Base-by-base conservation (phyloP, 1,284 basidiomycete species). In the Ceratobasidium papillatum region DNA sequence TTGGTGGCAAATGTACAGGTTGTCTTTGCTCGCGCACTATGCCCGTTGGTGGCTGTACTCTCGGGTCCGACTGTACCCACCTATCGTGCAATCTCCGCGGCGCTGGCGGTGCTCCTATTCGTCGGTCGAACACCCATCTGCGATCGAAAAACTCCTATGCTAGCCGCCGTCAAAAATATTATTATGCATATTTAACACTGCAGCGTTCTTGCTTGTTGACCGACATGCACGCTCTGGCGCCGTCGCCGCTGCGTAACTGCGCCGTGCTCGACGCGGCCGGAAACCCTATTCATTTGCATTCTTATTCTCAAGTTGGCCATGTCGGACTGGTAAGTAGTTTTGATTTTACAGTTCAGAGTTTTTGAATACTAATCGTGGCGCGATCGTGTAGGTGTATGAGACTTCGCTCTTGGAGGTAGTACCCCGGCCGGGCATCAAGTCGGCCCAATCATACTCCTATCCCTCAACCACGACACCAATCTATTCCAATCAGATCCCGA, bases 71-170 rank as follows among this genome's bases (percentile, higher is more conserved):
- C n/a, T n/a, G n/a, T n/a, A 5, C 41, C 3, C 62, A 43, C 19
- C 12, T 11, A 8, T 30, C 14, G 62, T n/a, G n/a, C n/a, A 32
- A 22, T 4, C 56, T n/a, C n/a, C n/a, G n/a, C n/a, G n/a, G n/a
- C n/a, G n/a, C n/a, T n/a, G n/a, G n/a, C n/a, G n/a, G n/a, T 19
- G 56, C 9, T 34, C 47, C 62, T 8, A 14, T 64, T 11, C 62
- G 62, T 27, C 62, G 62, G 25, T 32, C 34, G 17, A 64, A 64
- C 22, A 64, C 62, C n/a, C 62, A 64, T 30, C 65, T 51, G 0
- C 65, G 65, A 9, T 56, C 65, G 17, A 68, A 68, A 68, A 12
- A n/a, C 32, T 51, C 65, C 1, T 68, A 68, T 43, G 8, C 65
- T 7, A 27, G 32, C 22, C 45, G 47, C 27, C 63, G 30, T n/a